Evolutionary conservation across 1,284 basidiomycete species (phyloP).

Genomic region (Wallemia hederae): DNA sequence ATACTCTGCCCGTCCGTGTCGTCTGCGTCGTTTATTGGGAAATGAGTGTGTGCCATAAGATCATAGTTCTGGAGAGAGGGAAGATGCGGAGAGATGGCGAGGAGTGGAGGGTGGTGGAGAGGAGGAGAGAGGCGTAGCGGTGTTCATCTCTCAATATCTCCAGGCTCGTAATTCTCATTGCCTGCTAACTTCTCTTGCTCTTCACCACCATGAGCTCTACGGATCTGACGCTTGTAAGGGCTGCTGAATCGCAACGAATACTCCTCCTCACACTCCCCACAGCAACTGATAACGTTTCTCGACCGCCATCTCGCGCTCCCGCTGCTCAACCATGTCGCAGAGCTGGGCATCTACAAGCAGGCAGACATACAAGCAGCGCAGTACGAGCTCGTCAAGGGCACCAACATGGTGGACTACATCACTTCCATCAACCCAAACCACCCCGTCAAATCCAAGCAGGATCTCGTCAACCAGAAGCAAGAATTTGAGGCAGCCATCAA

Average conservation of each 20-base stretch:
- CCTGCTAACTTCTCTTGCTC: no score
- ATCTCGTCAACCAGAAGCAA: conserved; percentile 8
- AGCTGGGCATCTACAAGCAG: conserved; percentile 38
- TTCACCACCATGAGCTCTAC: not conserved
- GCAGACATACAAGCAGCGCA: conserved; percentile 54
- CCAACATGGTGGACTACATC: conserved; percentile 74
- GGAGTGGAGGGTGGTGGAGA: no score
- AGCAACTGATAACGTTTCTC: conserved; percentile 71
- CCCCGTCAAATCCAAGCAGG: not conserved
- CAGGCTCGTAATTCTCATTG: no score
- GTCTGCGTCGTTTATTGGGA: no score
- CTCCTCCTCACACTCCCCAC: conserved; percentile 12
- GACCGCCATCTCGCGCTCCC: conserved; percentile 86
- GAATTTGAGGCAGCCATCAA: conserved; percentile 13
- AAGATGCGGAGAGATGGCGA: no score
- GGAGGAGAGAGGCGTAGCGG: no score
- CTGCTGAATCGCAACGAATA: conserved; percentile 1
- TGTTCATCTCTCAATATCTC: no score
- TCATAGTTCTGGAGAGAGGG: no score
- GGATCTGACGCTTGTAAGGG: not conserved
- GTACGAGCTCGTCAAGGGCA: conserved; percentile 88
- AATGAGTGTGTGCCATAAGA: no score
- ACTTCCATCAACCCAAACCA: not conserved
- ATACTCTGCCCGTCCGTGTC: no score
- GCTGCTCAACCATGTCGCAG: conserved; percentile 55